These are phyloP conservation scores for Penicillium ochrochloron DNA, from an alignment of 495 filamentous ascomycete genomes.

Conservation along the genomic window DNA sequence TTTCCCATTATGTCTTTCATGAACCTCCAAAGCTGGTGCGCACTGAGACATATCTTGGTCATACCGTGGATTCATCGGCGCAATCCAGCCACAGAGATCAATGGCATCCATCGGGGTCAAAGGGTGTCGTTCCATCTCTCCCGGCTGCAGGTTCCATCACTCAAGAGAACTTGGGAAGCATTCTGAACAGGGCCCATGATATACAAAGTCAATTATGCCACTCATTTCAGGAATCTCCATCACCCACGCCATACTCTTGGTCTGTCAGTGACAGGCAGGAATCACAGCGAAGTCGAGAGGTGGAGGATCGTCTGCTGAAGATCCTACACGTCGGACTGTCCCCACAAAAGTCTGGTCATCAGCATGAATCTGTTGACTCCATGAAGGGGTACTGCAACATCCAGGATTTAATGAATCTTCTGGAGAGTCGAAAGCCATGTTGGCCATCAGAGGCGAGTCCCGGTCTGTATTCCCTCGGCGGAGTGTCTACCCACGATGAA, in stretches of 20 bases:
- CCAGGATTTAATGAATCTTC: slow-evolving; percentile 30
- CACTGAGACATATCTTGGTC: not conserved
- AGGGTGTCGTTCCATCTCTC: not conserved
- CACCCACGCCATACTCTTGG: slow-evolving; percentile 27
- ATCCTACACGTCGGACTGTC: slow-evolving; percentile 26
- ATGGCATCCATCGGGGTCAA: not conserved
- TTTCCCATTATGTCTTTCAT: not conserved
- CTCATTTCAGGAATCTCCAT: not conserved
- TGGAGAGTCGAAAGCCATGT: slow-evolving; percentile 24
- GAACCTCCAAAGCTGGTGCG: not conserved
- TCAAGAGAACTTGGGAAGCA: too few relatives aligned
- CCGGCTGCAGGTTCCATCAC: not conserved
- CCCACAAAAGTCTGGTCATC: not conserved
- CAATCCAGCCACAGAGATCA: not conserved
- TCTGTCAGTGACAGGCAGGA: slow-evolving; percentile 11
- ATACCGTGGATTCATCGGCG: not conserved
- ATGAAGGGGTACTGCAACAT: slow-evolving; percentile 28
- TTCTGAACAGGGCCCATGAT: not conserved
- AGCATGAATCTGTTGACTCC: not conserved
- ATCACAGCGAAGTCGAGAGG: not conserved
- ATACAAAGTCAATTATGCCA: not conserved
- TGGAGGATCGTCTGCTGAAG: slow-evolving; percentile 26
- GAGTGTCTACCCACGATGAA: not conserved
- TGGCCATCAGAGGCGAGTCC: slow-evolving; percentile 17
- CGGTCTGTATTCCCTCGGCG: not conserved